Percentiles rank a stretch among this genome's conserved stretches.
Conservation (phyloP, 768 basidiomycete species). For the Xerocomellus chrysenteron region DNA sequence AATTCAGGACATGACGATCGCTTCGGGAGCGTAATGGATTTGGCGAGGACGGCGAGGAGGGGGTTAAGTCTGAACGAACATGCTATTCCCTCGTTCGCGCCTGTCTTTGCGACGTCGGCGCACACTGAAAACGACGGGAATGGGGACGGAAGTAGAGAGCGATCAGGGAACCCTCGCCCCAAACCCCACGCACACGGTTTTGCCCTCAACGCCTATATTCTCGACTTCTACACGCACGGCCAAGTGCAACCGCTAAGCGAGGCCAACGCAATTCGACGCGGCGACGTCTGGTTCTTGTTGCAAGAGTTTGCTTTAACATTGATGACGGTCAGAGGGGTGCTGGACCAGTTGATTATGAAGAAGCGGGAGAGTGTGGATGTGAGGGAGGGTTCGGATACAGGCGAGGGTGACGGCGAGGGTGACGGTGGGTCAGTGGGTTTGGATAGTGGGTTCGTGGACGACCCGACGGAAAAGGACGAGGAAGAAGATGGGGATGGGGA, state of each 20-base stretch:
- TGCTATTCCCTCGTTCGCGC: constrained; percentile 55
- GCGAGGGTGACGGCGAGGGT: constrained; percentile 9
- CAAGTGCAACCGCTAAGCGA: constrained; percentile 45
- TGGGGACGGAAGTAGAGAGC: not conserved
- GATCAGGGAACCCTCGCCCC: not conserved
- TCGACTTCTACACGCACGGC: constrained; percentile 71
- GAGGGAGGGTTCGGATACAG: constrained; percentile 12
- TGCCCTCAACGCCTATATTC: constrained; percentile 60
- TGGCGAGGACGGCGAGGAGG: constrained; percentile 48
- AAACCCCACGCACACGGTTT: constrained; percentile 5
- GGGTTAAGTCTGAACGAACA: constrained; percentile 59
- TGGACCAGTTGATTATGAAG: constrained; percentile 46
- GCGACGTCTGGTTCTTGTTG: constrained; percentile 65
- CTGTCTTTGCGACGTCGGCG: constrained; percentile 29
- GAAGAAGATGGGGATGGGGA: constrained; percentile 18
- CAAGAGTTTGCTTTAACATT: constrained; percentile 57
- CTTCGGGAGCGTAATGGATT: constrained; percentile 51
- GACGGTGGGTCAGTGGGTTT: constrained; percentile 15
- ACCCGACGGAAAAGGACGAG: constrained; percentile 28
- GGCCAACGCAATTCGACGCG: constrained; percentile 59
- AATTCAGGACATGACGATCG: constrained; percentile 64
- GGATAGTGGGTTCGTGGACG: constrained; percentile 36
- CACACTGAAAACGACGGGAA: constrained; percentile 3
- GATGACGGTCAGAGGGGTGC: constrained; percentile 45
- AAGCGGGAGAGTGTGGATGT: constrained; percentile 19